Percentiles rank a stretch among this genome's conserved stretches.
Evolutionary conservation across 2,329 filamentous ascomycete species (phyloP).

Genomic region (Colletotrichum melonis): DNA sequence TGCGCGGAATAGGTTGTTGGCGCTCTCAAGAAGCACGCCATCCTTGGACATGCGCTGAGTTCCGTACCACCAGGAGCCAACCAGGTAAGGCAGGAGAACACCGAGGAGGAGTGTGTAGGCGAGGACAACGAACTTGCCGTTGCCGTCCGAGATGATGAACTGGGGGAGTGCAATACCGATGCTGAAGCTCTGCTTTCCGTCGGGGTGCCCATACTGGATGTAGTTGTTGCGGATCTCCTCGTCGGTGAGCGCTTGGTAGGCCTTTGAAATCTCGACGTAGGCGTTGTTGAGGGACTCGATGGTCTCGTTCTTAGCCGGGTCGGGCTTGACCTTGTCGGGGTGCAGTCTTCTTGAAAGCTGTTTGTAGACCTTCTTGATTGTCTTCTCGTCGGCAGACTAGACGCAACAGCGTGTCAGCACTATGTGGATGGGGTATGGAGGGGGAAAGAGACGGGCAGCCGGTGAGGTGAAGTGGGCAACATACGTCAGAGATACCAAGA

Average conservation of each 20-base stretch:
- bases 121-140: slow-evolving; percentile 93
- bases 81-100: slow-evolving; percentile 89
- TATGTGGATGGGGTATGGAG: background rate
- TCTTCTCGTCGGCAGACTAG: slow-evolving; percentile 81
- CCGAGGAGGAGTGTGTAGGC: slow-evolving; percentile 91
- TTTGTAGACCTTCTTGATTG: slow-evolving; percentile 93
- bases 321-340: slow-evolving; percentile 90
- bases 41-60: slow-evolving; percentile 94
- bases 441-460: too few relatives aligned
- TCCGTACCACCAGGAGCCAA: slow-evolving; percentile 99
- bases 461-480: slow-evolving; percentile 38
- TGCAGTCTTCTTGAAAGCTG: slow-evolving; percentile 87
- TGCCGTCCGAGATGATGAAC: slow-evolving; percentile 91
- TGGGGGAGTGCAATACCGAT: slow-evolving; percentile 97
- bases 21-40: slow-evolving; percentile 90
- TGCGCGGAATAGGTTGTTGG: slow-evolving; percentile 93
- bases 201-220: slow-evolving; percentile 93
- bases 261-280: slow-evolving; percentile 96
- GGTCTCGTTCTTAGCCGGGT: slow-evolving; percentile 90
- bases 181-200: slow-evolving; percentile 97
- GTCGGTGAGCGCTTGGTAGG: slow-evolving; percentile 97
- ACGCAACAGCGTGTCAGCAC: slow-evolving; percentile 21
- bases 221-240: slow-evolving; percentile 98
- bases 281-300: slow-evolving; percentile 83
- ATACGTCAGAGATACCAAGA: slow-evolving; percentile 83